phyloP scores from a whole-genome alignment of 805 yeast genomes.

The Candida multigemmis region DNA sequence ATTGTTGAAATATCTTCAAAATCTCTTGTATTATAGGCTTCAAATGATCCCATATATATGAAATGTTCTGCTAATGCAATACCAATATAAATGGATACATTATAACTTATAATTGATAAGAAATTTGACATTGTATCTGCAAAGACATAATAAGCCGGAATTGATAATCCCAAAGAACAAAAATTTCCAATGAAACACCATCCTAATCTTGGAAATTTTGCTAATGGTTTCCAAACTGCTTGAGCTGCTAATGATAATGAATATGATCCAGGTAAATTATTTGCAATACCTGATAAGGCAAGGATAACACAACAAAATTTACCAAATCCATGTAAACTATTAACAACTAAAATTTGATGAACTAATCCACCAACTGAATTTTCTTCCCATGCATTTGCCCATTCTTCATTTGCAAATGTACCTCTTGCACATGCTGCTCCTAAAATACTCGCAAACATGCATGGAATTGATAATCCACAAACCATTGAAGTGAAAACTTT shows the following conservation, averaged over 20 bases:
- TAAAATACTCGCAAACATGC: slow-evolving; percentile 17
- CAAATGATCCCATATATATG: slow-evolving; percentile 15
- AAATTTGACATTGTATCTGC: slow-evolving; percentile 20
- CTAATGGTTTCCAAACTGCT: slow-evolving; percentile 21
- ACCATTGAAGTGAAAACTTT: slow-evolving; percentile 18
- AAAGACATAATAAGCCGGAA: slow-evolving; percentile 26
- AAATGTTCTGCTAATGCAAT: slow-evolving; percentile 19
- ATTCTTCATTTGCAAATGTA: slow-evolving; percentile 10
- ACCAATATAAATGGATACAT: slow-evolving; percentile 24
- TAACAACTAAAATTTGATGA: slow-evolving; percentile 16
- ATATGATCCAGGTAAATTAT: slow-evolving; percentile 24
- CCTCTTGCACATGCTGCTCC: slow-evolving; percentile 25
- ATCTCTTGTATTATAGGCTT: slow-evolving; percentile 15
- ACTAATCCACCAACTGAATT: slow-evolving; percentile 23
- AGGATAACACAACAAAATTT: slow-evolving; percentile 20
- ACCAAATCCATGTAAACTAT: slow-evolving; percentile 20
- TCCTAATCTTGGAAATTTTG: slow-evolving; percentile 21
- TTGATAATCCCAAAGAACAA: slow-evolving; percentile 20
- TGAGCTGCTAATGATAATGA: slow-evolving; percentile 20
- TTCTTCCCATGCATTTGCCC: slow-evolving; percentile 11
- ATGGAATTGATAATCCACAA: slow-evolving; percentile 17
- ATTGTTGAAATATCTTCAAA: slow-evolving; percentile 12
- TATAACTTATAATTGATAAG: slow-evolving; percentile 21
- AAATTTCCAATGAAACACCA: slow-evolving; percentile 25
- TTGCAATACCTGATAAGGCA: slow-evolving; percentile 21